Conservation (phyloP, 2,329 filamentous ascomycete genomes). For the Phialemonium atrogriseum region DNA sequence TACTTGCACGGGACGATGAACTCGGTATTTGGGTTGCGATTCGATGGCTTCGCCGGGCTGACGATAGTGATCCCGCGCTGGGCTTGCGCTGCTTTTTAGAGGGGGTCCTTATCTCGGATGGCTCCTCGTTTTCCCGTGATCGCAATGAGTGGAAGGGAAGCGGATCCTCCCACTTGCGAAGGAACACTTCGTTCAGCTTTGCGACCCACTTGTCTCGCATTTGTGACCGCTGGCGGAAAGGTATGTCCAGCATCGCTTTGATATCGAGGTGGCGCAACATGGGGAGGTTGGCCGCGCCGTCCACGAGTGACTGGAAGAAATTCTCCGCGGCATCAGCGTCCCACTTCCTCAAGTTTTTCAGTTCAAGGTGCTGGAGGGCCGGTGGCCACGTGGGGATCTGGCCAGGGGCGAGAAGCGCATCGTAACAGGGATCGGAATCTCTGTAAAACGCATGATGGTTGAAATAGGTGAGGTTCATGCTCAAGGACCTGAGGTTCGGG, state of each 20-base stretch:
- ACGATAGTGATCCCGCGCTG: conserved; percentile 2
- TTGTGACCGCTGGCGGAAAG: conserved; percentile 75
- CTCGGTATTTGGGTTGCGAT: conserved; percentile 19
- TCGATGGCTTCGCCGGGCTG: conserved; percentile 28
- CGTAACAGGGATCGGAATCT: conserved; percentile 69
- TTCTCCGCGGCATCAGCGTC: conserved; percentile 59
- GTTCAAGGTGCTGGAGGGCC: conserved; percentile 61
- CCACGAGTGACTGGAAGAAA: conserved; percentile 71
- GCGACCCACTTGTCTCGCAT: conserved; percentile 71
- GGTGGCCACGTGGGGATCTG: conserved; percentile 73
- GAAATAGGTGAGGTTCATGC: conserved; percentile 73
- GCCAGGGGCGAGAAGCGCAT: conserved; percentile 51
- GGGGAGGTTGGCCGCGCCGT: conserved; percentile 57
- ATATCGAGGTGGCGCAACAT: conserved; percentile 63
- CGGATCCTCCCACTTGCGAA: conserved; percentile 27
- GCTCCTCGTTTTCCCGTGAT: not conserved
- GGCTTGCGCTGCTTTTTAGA: not conserved
- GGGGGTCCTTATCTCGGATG: not conserved
- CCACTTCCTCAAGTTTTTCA: conserved; percentile 73
- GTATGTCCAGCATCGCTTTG: conserved; percentile 68
- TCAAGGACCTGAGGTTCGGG: conserved; percentile 60
- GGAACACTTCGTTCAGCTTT: conserved; percentile 60
- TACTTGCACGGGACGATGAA: conserved; percentile 20
- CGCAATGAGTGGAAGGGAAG: conserved; percentile 10
- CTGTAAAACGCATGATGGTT: conserved; percentile 58